A percentile compares a stretch with the other conserved stretches of the same genome.
phyloP scores from a whole-genome alignment of 1,139 yeast species.

The Yamadazyma mexicana region DNA sequence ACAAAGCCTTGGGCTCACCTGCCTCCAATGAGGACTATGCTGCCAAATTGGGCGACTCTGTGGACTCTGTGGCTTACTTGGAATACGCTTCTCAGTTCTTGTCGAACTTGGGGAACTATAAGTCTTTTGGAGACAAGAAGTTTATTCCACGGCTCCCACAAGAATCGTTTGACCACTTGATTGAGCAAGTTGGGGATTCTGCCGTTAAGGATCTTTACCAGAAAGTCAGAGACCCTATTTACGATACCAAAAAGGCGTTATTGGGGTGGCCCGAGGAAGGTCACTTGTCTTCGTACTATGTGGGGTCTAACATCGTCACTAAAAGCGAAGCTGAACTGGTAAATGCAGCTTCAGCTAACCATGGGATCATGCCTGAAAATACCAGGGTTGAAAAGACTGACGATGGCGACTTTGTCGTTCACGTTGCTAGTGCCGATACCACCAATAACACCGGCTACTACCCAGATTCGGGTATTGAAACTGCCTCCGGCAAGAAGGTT shows the following conservation, averaged over 20 bases:
- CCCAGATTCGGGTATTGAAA: constrained; percentile 26
- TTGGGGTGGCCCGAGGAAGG: constrained; percentile 81
- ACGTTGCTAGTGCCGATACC: constrained; percentile 59
- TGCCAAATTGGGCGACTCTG: constrained; percentile 26
- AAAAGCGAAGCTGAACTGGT: constrained; percentile 65
- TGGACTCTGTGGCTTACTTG: constrained; percentile 49
- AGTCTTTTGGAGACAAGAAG: constrained; percentile 86
- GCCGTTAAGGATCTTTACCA: constrained; percentile 40
- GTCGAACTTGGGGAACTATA: constrained; percentile 81
- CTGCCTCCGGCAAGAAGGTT: constrained; percentile 33
- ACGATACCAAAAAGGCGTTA: constrained; percentile 45
- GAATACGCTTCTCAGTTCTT: constrained; percentile 82
- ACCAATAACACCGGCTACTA: constrained; percentile 45
- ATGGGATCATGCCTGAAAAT: constrained; percentile 79
- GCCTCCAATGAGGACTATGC: constrained; percentile 42
- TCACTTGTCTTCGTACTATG: constrained; percentile 73
- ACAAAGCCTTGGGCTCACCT: constrained; percentile 51
- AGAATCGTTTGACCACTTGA: constrained; percentile 49
- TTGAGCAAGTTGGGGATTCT: constrained; percentile 40
- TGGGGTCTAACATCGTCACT: constrained; percentile 49
- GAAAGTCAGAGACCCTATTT: constrained; percentile 49
- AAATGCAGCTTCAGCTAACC: constrained; percentile 59
- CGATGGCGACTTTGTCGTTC: constrained; percentile 48
- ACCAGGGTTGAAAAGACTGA: constrained; percentile 62
- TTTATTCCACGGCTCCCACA: constrained; percentile 64